Evolutionary conservation across 495 filamentous ascomycete genomes (phyloP).

Genomic region (Halenospora varia): DNA sequence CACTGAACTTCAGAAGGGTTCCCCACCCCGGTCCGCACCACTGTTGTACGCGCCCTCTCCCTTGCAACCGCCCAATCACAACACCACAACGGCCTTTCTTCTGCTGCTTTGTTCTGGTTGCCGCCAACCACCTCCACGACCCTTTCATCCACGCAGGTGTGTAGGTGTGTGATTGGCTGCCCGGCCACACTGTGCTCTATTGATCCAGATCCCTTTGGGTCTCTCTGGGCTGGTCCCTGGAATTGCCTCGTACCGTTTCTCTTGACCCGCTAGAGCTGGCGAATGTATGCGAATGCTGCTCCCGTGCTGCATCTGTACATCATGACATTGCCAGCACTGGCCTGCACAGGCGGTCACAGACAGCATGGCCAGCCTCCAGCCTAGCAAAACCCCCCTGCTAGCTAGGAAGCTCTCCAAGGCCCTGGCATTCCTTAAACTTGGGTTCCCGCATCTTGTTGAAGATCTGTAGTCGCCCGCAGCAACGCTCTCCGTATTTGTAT

Average conservation of each 20-base stretch:
- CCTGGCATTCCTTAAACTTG: slow-evolving; percentile 22
- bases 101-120: not conserved
- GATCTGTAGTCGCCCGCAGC: slow-evolving; percentile 1
- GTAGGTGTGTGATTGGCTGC: not conserved
- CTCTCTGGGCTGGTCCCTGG: not conserved
- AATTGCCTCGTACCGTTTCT: not conserved
- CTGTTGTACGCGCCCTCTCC: not conserved
- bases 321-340: not conserved
- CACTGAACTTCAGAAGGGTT: not conserved
- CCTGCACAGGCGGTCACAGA: slow-evolving; percentile 2
- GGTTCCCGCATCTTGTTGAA: slow-evolving; percentile 19
- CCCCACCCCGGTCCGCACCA: not conserved
- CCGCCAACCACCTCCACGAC: not conserved
- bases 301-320: not conserved
- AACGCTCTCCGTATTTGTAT: not conserved
- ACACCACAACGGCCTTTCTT: not conserved
- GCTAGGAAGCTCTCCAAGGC: not conserved
- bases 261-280: not conserved
- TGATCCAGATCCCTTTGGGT: not conserved
- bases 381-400: not conserved
- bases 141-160: not conserved
- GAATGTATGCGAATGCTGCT: not conserved
- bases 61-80: not conserved
- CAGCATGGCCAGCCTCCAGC: not conserved
- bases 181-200: not conserved